Evolutionary conservation across 305 asterid species (phyloP).

Genomic region (Solanum chacoense): DNA sequence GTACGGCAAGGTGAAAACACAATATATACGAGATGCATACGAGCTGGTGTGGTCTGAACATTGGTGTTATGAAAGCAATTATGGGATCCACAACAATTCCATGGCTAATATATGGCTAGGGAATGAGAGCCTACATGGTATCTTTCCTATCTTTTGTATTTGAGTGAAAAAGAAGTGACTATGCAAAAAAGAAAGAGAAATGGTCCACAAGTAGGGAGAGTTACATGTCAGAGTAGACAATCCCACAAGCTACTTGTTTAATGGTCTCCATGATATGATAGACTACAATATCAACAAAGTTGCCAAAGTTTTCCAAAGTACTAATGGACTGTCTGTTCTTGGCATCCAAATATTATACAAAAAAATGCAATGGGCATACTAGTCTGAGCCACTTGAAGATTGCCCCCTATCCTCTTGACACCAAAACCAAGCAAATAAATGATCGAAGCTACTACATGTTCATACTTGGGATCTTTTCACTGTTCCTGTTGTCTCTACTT

Average conservation of each 20-base stretch:
- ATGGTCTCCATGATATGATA: constrained; percentile 45
- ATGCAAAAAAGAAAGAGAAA: neutral
- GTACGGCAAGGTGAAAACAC: neutral
- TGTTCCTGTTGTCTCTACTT: constrained; percentile 28
- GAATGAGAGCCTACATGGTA: constrained; percentile 18
- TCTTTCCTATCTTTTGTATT: constrained; percentile 25
- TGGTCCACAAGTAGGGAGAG: constrained; percentile 48
- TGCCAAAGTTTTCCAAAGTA: constrained; percentile 14
- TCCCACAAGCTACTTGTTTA: constrained; percentile 53
- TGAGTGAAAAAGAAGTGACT: constrained; percentile 10
- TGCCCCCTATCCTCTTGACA: constrained; percentile 66
- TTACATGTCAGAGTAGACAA: constrained; percentile 49
- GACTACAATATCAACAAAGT: constrained; percentile 19
- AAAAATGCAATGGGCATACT: constrained; percentile 13
- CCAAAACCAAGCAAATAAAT: constrained; percentile 54
- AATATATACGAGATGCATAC: constrained; percentile 7
- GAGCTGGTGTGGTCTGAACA: neutral
- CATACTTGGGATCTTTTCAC: constrained; percentile 26
- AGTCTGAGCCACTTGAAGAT: constrained; percentile 38
- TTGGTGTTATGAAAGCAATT: neutral
- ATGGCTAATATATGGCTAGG: constrained; percentile 26
- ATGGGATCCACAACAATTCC: constrained; percentile 5
- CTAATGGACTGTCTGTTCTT: constrained; percentile 30
- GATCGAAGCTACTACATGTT: constrained; percentile 23
- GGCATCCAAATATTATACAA: constrained; percentile 10